Conservation (phyloP, 495 filamentous ascomycete genomes). For the Annulohypoxylon nitens region DNA sequence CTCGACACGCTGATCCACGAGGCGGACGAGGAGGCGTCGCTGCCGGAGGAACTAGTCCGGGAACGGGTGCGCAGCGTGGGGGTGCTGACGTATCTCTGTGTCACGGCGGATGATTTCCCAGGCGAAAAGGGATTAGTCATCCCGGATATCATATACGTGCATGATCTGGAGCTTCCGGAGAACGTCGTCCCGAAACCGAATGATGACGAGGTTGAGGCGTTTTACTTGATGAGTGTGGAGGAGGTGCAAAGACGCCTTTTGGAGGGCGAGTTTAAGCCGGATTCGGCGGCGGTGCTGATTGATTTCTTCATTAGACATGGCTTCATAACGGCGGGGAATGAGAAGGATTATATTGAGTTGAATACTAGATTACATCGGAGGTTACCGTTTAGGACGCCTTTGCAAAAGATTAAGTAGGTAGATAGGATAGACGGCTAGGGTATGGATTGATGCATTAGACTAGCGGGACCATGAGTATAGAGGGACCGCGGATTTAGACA, state of each 20-base stretch:
- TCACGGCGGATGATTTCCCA: conserved; percentile 47
- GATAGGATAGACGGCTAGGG: not conserved
- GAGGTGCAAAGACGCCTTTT: conserved; percentile 61
- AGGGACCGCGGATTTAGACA: not conserved
- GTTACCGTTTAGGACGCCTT: conserved; percentile 58
- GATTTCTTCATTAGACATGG: conserved; percentile 70
- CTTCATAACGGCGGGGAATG: conserved; percentile 63
- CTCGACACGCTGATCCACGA: conserved; percentile 67
- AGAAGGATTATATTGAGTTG: conserved; percentile 65
- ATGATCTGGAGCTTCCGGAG: conserved; percentile 37
- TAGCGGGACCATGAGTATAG: not conserved
- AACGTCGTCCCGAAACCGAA: conserved; percentile 57
- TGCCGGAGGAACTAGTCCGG: conserved; percentile 53
- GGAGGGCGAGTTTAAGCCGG: conserved; percentile 66
- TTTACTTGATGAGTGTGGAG: conserved; percentile 61
- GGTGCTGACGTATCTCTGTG: conserved; percentile 57
- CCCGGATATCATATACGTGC: conserved; percentile 54
- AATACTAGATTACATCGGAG: conserved; percentile 60
- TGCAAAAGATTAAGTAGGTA: not conserved
- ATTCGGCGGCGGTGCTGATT: conserved; percentile 63
- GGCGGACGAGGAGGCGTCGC: conserved; percentile 66
- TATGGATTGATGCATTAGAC: not conserved
- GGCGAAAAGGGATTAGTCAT: conserved; percentile 40
- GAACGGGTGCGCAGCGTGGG: conserved; percentile 52
- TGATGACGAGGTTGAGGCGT: conserved; percentile 67